Conservation (phyloP, 495 filamentous ascomycete genomes). For the Hamigera avellanea region DNA sequence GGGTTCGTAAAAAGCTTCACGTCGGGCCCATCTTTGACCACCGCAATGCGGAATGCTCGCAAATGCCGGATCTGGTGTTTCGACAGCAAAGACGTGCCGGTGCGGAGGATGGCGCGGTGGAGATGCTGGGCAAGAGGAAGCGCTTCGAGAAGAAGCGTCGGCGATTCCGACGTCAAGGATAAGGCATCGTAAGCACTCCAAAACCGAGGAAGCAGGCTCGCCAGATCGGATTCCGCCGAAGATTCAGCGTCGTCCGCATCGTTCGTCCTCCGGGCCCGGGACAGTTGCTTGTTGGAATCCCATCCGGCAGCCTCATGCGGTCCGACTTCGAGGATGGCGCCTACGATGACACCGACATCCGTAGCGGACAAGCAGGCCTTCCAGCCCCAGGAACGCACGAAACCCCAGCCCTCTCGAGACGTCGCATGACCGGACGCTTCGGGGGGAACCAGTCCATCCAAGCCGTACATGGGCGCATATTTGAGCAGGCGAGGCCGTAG, state of each 20-base stretch:
- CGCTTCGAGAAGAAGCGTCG: slow-evolving; percentile 46
- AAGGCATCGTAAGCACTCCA: slow-evolving; percentile 93
- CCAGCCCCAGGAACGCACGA: slow-evolving; percentile 96
- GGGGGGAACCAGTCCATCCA: slow-evolving; percentile 80
- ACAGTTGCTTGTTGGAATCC: slow-evolving; percentile 21
- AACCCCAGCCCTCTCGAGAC: slow-evolving; percentile 81
- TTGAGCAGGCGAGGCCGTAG: slow-evolving; percentile 76
- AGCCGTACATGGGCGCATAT: slow-evolving; percentile 80
- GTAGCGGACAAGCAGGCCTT: slow-evolving; percentile 84
- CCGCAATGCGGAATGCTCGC: slow-evolving; percentile 83
- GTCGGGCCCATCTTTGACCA: slow-evolving; percentile 92
- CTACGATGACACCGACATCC: slow-evolving; percentile 82
- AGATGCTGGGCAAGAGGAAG: slow-evolving; percentile 80
- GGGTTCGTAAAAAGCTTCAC: slow-evolving; percentile 82
- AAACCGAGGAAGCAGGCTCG: slow-evolving; percentile 50
- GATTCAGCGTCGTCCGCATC: slow-evolving; percentile 10
- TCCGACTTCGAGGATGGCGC: slow-evolving; percentile 86
- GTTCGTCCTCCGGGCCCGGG: slow-evolving; percentile 24
- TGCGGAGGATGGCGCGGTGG: slow-evolving; percentile 85
- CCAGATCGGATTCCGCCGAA: slow-evolving; percentile 21
- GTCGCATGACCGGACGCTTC: slow-evolving; percentile 38
- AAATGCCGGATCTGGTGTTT: slow-evolving; percentile 91
- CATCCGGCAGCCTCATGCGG: slow-evolving; percentile 24
- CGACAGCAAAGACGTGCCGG: slow-evolving; percentile 78
- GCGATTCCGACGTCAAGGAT: slow-evolving; percentile 29